Evolutionary conservation across 306 rosid species (phyloP).

Genomic region (Echinosophora koreensis): DNA sequence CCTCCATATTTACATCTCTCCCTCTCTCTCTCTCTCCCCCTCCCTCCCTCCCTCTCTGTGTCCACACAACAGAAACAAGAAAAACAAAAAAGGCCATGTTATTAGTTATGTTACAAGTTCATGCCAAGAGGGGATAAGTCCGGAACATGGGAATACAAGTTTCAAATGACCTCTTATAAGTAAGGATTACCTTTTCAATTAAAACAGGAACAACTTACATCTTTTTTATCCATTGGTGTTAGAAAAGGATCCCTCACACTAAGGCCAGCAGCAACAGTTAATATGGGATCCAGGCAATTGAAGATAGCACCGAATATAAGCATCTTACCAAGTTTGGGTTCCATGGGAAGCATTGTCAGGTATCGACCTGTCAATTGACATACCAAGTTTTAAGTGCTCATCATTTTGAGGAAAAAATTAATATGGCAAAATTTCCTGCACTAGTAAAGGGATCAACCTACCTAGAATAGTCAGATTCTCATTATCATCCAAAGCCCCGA

Average conservation of each 20-base stretch:
- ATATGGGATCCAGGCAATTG: conserved; percentile 92
- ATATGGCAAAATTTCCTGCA: conserved; percentile 41
- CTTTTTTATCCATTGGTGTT: conserved; percentile 87
- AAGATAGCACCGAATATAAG: conserved; percentile 85
- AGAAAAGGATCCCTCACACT: conserved; percentile 97
- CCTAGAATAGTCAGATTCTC: conserved; percentile 90
- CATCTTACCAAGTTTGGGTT: conserved; percentile 98
- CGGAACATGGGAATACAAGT: conserved; percentile 1
- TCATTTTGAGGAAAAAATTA: conserved; percentile 24
- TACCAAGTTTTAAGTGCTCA: conserved; percentile 36
- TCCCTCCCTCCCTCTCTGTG: no score
- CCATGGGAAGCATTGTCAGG: conserved; percentile 90
- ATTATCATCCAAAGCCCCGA: conserved; percentile 88
- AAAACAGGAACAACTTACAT: conserved; percentile 65
- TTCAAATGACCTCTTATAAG: conserved; percentile 7
- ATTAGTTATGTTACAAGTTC: not conserved
- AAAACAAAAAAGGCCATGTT: not conserved
- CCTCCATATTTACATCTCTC: not conserved
- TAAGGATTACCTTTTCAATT: conserved; percentile 32
- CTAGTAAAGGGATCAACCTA: conserved; percentile 46
- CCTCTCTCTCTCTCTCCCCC: no score
- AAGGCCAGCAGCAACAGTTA: conserved; percentile 91
- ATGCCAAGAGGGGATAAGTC: conserved; percentile 4
- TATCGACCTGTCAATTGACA: conserved; percentile 74
- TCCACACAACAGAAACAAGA: conserved; percentile 11